Conservation (phyloP, 208 protist genomes). For the Naegleria fowleri region DNA sequence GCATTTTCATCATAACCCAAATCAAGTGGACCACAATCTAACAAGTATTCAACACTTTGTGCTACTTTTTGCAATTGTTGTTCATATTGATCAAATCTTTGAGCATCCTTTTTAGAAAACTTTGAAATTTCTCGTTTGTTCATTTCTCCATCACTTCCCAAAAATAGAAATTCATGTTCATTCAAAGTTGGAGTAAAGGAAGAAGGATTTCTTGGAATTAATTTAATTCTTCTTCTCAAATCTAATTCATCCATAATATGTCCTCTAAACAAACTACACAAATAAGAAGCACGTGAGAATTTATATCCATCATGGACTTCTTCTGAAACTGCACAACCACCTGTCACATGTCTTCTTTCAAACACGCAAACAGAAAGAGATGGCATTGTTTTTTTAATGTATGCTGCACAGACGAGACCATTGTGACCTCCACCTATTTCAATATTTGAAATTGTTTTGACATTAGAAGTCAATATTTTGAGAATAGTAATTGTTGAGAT, state of each 20-base stretch:
- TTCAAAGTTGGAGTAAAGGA: slow-evolving; percentile 47
- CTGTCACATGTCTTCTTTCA: slow-evolving; percentile 5
- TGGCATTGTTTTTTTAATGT: background rate
- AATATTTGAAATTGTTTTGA: no score
- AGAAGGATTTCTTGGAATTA: slow-evolving; percentile 44
- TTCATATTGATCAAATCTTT: slow-evolving; percentile 42
- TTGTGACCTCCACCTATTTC: slow-evolving; percentile 21
- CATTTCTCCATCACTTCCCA: slow-evolving; percentile 37
- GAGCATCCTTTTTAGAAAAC: slow-evolving; percentile 49
- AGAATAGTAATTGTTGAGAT: no score
- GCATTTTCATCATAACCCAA: background rate
- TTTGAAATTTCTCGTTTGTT: slow-evolving; percentile 39
- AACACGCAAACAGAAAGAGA: background rate
- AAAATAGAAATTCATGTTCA: slow-evolving; percentile 40
- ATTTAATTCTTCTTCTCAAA: slow-evolving; percentile 39
- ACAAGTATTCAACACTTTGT: background rate
- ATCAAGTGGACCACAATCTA: slow-evolving; percentile 28
- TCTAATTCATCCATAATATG: slow-evolving; percentile 50
- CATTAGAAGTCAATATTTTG: no score
- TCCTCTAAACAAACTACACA: slow-evolving; percentile 45
- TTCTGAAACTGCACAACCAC: slow-evolving; percentile 48
- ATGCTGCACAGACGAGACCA: background rate
- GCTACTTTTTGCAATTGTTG: slow-evolving; percentile 27
- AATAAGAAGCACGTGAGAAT: slow-evolving; percentile 56
- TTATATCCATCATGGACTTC: slow-evolving; percentile 54